These are phyloP conservation scores for Endoconidiophora polonica DNA, from an alignment of 2,329 filamentous ascomycete genomes.

Conservation along the genomic window DNA sequence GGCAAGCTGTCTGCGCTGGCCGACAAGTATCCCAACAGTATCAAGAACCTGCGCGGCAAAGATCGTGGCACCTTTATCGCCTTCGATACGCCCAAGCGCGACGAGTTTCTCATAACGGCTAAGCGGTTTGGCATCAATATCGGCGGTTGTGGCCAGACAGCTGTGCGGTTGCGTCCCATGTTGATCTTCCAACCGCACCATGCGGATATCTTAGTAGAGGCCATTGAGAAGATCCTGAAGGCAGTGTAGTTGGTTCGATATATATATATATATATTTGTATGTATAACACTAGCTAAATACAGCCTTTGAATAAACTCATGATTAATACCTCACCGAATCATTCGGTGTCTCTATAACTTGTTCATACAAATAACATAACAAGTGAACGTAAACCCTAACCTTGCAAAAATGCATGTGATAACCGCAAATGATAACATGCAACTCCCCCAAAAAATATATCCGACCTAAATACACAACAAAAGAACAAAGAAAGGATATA, in stretches of 20 bases:
- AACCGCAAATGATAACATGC: neutral
- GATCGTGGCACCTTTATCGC: slow-evolving; percentile 84
- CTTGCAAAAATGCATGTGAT: neutral
- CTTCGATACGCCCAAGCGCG: slow-evolving; percentile 67
- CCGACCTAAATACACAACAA: neutral
- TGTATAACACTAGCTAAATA: neutral
- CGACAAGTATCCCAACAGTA: slow-evolving; percentile 55
- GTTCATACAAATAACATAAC: neutral
- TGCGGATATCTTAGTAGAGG: slow-evolving; percentile 67
- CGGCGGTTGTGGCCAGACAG: slow-evolving; percentile 59
- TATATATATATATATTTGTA: neutral
- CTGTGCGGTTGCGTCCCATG: slow-evolving; percentile 76
- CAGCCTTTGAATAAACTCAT: neutral
- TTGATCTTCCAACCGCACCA: slow-evolving; percentile 84
- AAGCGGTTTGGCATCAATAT: slow-evolving; percentile 77
- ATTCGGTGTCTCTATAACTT: neutral
- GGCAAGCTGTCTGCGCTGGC: slow-evolving; percentile 50
- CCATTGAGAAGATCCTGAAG: slow-evolving; percentile 56
- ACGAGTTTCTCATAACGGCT: slow-evolving; percentile 61
- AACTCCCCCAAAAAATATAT: neutral
- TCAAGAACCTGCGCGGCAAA: slow-evolving; percentile 73
- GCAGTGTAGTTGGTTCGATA: slow-evolving; percentile 16
- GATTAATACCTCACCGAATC: neutral
- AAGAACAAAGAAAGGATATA: neutral
- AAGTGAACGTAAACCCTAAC: neutral